phyloP scores from a whole-genome alignment of 176 grass and related monocot genomes.

The Oryza brachyantha region DNA sequence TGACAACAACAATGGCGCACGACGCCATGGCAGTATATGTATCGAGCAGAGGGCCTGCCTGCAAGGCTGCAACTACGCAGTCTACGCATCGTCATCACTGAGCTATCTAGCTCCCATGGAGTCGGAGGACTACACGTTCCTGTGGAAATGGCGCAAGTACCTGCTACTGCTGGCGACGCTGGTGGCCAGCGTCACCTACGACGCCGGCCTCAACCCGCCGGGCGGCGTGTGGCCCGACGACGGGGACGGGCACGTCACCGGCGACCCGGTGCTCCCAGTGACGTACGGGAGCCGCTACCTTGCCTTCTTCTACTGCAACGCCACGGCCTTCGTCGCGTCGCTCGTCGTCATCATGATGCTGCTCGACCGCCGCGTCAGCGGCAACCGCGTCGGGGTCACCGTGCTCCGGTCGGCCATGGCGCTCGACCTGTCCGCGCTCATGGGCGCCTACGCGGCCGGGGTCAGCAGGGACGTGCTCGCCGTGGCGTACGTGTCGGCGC shows the following conservation, averaged over 20 bases:
- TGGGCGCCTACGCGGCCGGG: not conserved
- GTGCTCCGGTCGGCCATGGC: not conserved
- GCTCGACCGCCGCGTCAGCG: not conserved
- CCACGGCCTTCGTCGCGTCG: not conserved
- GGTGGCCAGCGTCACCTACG: slow-evolving; percentile 33
- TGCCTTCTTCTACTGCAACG: slow-evolving; percentile 11
- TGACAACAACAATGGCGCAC: not conserved
- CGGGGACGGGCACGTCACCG: not conserved
- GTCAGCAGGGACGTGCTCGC: not conserved
- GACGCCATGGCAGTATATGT: not conserved
- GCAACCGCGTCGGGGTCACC: not conserved
- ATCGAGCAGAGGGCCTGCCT: not conserved
- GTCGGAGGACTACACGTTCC: not conserved
- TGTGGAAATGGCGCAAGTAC: slow-evolving; percentile 32
- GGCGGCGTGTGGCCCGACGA: slow-evolving; percentile 36
- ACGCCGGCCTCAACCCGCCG: slow-evolving; percentile 30
- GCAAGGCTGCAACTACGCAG: too few relatives aligned
- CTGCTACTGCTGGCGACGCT: slow-evolving; percentile 37
- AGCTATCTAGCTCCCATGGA: not conserved
- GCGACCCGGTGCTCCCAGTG: not conserved
- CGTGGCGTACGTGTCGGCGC: not conserved
- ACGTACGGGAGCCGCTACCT: not conserved
- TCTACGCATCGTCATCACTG: too few relatives aligned
- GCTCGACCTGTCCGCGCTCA: slow-evolving; percentile 5
- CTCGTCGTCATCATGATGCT: slow-evolving; percentile 15